A percentile compares a stretch with the other conserved stretches of the same genome.
Conservation (phyloP, 2,329 filamentous ascomycete species). For the Akanthomyces lecanii region DNA sequence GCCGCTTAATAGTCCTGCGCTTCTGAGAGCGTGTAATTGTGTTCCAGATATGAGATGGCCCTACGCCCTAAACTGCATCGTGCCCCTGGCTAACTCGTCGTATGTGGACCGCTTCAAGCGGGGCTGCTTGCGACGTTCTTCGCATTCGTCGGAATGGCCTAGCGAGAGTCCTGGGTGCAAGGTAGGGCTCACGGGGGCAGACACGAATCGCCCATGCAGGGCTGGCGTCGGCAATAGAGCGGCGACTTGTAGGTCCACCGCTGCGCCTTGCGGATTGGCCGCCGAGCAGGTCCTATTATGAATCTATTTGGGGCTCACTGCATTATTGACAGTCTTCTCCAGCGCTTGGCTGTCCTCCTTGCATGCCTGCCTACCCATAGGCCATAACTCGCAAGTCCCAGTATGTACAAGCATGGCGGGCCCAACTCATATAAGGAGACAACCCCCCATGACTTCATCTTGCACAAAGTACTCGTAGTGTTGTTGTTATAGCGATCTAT, state of each 20-base stretch:
- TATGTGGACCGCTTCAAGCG: neutral
- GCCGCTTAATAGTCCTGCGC: neutral
- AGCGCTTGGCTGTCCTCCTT: neutral
- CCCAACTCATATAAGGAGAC: neutral
- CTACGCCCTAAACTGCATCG: neutral
- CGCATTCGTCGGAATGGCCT: conserved; percentile 12
- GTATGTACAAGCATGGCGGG: neutral
- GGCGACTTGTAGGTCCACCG: neutral
- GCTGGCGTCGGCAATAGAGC: neutral
- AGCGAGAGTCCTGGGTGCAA: neutral
- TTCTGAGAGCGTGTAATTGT: neutral
- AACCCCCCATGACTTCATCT: neutral
- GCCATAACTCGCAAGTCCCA: neutral
- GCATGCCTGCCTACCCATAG: neutral
- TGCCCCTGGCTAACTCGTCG: neutral
- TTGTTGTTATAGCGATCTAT: neutral
- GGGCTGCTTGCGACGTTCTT: conserved; percentile 5
- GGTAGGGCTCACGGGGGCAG: neutral
- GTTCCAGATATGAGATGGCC: neutral
- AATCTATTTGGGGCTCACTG: neutral
- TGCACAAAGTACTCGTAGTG: neutral
- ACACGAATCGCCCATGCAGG: neutral
- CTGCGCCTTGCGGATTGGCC: neutral
- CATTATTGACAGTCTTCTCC: neutral
- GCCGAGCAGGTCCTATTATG: neutral